Conservation (phyloP, 2,329 filamentous ascomycete genomes). For the Pseudogymnoascus sp. region DNA sequence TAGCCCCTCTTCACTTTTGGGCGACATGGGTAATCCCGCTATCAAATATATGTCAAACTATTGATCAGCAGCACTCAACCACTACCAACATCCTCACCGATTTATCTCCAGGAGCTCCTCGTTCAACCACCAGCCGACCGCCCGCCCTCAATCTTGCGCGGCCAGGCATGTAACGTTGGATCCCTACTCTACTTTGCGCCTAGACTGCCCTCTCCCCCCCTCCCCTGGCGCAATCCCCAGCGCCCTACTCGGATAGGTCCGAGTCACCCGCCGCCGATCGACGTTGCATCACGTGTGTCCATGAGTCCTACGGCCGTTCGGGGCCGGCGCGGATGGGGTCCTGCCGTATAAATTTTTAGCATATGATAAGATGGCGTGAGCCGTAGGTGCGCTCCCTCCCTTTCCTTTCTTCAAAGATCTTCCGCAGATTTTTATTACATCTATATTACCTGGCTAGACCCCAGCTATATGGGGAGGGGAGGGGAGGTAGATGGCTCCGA, state of each 20-base stretch:
- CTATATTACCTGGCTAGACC: neutral
- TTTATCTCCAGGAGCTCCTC: neutral
- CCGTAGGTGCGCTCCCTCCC: neutral
- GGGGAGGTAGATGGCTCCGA: neutral
- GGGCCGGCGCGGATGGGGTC: neutral
- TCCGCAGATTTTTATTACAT: neutral
- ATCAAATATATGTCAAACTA: neutral
- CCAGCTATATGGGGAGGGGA: neutral
- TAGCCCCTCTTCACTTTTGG: neutral
- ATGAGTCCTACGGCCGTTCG: neutral
- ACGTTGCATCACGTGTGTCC: neutral
- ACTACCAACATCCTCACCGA: neutral
- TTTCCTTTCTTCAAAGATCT: neutral
- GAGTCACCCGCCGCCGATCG: neutral
- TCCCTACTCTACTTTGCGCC: neutral
- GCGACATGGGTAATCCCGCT: neutral
- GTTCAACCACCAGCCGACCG: neutral
- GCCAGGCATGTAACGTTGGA: neutral
- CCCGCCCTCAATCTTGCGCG: neutral
- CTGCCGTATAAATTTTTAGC: neutral
- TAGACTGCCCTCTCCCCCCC: neutral
- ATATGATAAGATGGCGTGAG: neutral
- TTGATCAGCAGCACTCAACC: neutral
- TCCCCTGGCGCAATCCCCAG: neutral
- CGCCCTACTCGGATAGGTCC: neutral